Base-by-base conservation (phyloP, 2,329 filamentous ascomycete species). In the Aspergillus pseudoterreus region DNA sequence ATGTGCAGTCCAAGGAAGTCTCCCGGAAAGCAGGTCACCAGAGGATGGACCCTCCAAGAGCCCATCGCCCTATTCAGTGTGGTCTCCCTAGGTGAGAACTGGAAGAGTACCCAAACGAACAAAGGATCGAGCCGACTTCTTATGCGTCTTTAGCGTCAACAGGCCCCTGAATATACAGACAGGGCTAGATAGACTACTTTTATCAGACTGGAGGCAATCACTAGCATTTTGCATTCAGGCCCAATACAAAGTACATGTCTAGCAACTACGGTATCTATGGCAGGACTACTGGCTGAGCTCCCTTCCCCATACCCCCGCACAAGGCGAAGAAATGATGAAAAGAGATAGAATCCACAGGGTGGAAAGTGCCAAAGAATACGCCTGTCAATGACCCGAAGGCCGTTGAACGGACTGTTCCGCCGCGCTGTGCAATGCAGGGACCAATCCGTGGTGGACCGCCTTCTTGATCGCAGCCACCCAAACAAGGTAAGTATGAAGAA, bases 351-450 rank as follows among this genome's bases (percentile, higher is more conserved):
- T 56, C 61, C 53, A 55, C 48, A 52, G 50, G 54, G 62, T 65
- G 60, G 66, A 62, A 58, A 64, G 56, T 69, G 75, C 71, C 75
- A 77, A 77, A 77, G 75, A 77, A 76, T 76, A 65, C 71, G 71
- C 73, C 70, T 70, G 66, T 70, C 68, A 74, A 71, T 72, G 68
- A 69, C 71, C 74, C 74, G 72, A 73, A 77, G 64, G 69, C 73
- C 72, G 70, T 74, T 76, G 72, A 73, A 75, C 69, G 65, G 58
- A 70, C 60, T 66, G 75, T 70, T 74, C 73, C 76, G 63, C 78
- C 77, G 71, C 77, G 77, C 62, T 80, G 78, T 81, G 78, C 78
- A 80, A 81, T 80, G 78, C 74, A 80, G 78, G 76, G 72, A 73
- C 76, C 71, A 68, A 68, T 69, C 65, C 64, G 71, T 74, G 70